Evolutionary conservation across 345 rosid genomes (phyloP), one percentile per base, ranked within the genome.

Genomic region (Nasturtium officinale): DNA sequence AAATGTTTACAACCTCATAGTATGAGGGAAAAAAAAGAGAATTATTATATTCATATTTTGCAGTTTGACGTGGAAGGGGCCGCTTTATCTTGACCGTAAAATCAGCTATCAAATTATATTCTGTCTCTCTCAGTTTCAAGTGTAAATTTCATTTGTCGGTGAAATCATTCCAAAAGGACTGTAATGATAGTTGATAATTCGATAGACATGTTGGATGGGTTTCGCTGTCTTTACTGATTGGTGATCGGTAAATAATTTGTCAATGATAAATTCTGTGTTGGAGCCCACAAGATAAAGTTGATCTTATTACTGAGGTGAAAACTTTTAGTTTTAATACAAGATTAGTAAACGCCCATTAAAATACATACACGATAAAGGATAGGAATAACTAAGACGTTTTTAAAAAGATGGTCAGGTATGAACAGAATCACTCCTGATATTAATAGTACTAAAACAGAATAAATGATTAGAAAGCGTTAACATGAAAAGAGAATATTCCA

Each of bases 101-200:
- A 73, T 73, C 71, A 56, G 59, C 65, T 8, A 12, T 1, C 13
- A 23, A 64, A 46, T 32, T 16, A 53, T 45, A 16, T 30, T 65
- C 1, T 73, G 65, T 73, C 77, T 65, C 58, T 28, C 21, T 1
- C 58, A 46, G 32, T 67, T 25, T 16, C 11, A 45, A 54, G 9
- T 16, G 26, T 29, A 20, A 21, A 2, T 13, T 21, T 64, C 7
- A 64, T 45, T 33, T 64, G 65, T 55, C 77, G 65, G 58, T 28
- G 58, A 65, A 56, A 65, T 73, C 59, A 73, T 56, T 65, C n/a
- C 58, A 9, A 33, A 48, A 74, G 72, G 77, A 74, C 77, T 35
- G 60, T 65, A 23, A 74, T 74, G 78, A 74, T 74, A 9, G 29
- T 57, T 74, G 60, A 74, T 65, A 9, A 57, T 65, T 65, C 59